A percentile compares a stretch with the other conserved stretches of the same genome.
Evolutionary conservation across 2,329 filamentous ascomycete species (phyloP).

Genomic region (Cryphonectria carpinicola): DNA sequence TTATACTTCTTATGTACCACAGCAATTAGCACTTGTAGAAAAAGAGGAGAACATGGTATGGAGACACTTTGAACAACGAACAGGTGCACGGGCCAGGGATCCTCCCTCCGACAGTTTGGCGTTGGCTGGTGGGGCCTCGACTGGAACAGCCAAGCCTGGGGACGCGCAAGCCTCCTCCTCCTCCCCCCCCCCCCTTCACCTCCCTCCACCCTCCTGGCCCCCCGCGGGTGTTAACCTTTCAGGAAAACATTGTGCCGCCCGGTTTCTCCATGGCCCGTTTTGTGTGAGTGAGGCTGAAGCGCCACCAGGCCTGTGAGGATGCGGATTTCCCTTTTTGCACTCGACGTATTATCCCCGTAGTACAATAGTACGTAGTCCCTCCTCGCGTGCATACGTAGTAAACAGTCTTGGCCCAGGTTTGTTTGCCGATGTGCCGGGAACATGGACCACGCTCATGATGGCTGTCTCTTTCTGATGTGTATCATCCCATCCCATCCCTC

Average conservation of each 20-base stretch:
- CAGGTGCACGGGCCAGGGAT: constrained; percentile 2
- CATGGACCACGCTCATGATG: not conserved
- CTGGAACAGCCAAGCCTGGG: constrained; percentile 17
- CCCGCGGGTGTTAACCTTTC: not conserved
- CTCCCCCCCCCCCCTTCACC: not conserved
- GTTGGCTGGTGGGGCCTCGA: not conserved
- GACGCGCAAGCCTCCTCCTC: constrained; percentile 8
- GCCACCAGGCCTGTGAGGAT: not conserved
- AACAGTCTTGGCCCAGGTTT: not conserved
- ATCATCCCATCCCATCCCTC: not conserved
- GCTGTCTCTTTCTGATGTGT: not conserved
- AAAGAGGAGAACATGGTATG: not conserved
- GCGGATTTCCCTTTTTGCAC: not conserved
- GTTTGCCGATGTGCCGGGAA: not conserved
- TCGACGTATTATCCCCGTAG: not conserved
- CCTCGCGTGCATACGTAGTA: not conserved
- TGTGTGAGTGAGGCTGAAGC: not conserved
- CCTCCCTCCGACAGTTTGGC: not conserved
- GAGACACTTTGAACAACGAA: not conserved
- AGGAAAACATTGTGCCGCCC: not conserved
- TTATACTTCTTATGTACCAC: not conserved
- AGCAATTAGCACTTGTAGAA: not conserved
- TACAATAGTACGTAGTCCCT: no score
- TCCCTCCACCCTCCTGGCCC: not conserved
- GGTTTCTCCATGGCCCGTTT: not conserved